A percentile compares a stretch with the other conserved stretches of the same genome.
Conservation (phyloP, 2,329 filamentous ascomycete species). For the Beauveria medogensis region DNA sequence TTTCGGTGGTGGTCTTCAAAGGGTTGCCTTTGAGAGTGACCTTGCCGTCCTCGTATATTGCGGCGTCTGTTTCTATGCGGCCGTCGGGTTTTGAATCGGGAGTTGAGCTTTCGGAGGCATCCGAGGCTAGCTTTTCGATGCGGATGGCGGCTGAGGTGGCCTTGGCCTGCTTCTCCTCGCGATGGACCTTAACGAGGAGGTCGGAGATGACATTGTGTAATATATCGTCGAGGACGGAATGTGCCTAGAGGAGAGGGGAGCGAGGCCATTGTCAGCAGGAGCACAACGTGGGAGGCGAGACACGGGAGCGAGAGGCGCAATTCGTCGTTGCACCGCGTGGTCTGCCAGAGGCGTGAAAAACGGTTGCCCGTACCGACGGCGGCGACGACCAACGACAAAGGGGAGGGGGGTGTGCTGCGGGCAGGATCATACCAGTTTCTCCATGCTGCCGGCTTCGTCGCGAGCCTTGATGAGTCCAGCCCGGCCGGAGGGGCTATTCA, state of each 20-base stretch:
- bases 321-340: not conserved
- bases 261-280: not conserved
- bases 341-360: not conserved
- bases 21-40: slow-evolving; percentile 65
- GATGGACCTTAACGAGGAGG: slow-evolving; percentile 65
- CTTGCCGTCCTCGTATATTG: slow-evolving; percentile 61
- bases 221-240: slow-evolving; percentile 63
- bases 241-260: slow-evolving; percentile 35
- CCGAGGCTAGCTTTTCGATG: slow-evolving; percentile 53
- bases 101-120: slow-evolving; percentile 44
- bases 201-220: slow-evolving; percentile 72
- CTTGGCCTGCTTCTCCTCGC: slow-evolving; percentile 69
- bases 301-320: not conserved
- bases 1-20: slow-evolving; percentile 61
- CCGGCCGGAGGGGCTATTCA: slow-evolving; percentile 41
- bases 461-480: slow-evolving; percentile 49
- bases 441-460: slow-evolving; percentile 44
- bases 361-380: not conserved
- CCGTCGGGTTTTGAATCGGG: slow-evolving; percentile 48
- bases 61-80: slow-evolving; percentile 57
- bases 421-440: slow-evolving; percentile 47
- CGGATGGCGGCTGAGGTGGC: slow-evolving; percentile 56
- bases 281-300: not conserved
- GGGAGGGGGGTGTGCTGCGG: not conserved
- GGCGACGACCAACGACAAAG: not conserved